Conservation (phyloP, 2,329 filamentous ascomycete species). For the Ophiobolus disseminans region DNA sequence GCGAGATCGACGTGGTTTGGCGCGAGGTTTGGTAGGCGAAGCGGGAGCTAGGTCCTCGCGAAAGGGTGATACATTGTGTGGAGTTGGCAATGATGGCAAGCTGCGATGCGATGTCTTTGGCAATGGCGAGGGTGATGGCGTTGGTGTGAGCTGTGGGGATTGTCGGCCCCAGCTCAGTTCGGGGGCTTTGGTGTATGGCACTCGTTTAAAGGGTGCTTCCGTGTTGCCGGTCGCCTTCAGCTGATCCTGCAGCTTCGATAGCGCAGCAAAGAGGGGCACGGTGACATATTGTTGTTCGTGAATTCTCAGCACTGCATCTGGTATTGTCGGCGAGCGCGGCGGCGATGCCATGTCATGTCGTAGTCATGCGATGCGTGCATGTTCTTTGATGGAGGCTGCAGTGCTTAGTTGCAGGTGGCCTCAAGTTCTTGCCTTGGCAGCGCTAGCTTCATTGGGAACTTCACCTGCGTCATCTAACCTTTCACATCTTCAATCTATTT, state of each 20-base stretch:
- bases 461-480: too few relatives aligned
- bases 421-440: too few relatives aligned
- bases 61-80: not conserved
- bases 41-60: not conserved
- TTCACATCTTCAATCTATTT: too few relatives aligned
- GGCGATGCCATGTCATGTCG: constrained; percentile 3
- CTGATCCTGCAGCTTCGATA: constrained; percentile 6
- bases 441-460: too few relatives aligned
- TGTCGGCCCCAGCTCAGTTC: constrained; percentile 10
- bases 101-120: constrained; percentile 1
- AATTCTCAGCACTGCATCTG: constrained; percentile 5
- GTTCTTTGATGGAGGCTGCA: too few relatives aligned
- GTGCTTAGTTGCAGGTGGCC: too few relatives aligned
- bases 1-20: too few relatives aligned
- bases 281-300: constrained; percentile 6
- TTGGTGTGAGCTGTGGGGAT: constrained; percentile 10
- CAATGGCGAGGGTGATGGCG: constrained; percentile 3
- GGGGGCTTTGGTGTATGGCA: constrained; percentile 3
- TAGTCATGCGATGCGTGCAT: not conserved
- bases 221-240: constrained; percentile 2
- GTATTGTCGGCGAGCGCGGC: constrained; percentile 1
- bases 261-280: constrained; percentile 3
- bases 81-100: constrained; percentile 1
- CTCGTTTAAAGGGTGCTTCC: constrained; percentile 4
- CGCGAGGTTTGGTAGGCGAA: not conserved